Base-by-base conservation (phyloP, 2,329 filamentous ascomycete species). In the Microcyclospora tardicrescens region DNA sequence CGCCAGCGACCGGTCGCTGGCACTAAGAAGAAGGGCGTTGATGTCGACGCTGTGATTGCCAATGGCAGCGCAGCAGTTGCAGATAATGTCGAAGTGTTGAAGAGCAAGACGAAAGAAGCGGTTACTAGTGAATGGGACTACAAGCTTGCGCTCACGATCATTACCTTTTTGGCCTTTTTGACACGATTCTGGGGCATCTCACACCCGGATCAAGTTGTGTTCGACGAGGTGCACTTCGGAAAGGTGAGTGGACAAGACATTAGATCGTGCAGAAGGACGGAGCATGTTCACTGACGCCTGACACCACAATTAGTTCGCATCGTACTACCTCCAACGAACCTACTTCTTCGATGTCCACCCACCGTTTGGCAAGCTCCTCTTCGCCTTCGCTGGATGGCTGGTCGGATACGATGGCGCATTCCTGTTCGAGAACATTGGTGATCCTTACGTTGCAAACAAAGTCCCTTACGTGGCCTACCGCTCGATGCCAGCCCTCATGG, bases 271-370 rank as follows among this genome's bases (percentile, higher is more conserved):
- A 4, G 30, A 32, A n/a, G 30, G 30, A 32, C 12, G 14, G 4
- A 32, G 14, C 6, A 44, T 31, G 29, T 33, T 12, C 32, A 36
- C 39, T 44, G 28, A 44, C 24, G 9, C 9, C 11, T 32, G 14
- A 10, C 5, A 24, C 15, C 13, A 9, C 36, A 14, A 24, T 14
- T 41, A 69, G 65, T 70, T 71, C 48, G 67, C 66, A 47, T 76
- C 73, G 10, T 77, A 80, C 62, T 98, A 98, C 62, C 79, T 98
- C 53, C 81, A 95, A 67, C 81, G 86, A 55, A 95, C 86, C 45
- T 98, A 96, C 70, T 98, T 98, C 73, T 98, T 98, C 77, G 91
- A 98, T 68, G 91, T 98, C 39, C 91, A 98, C 63, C 91, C 91
- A 51, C 91, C 91, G 12, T 93, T 98, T 54, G 91, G 84, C 63